These are phyloP conservation scores for Cytospora chrysosperma DNA, from an alignment of 2,329 filamentous ascomycete species.

Conservation along the genomic window DNA sequence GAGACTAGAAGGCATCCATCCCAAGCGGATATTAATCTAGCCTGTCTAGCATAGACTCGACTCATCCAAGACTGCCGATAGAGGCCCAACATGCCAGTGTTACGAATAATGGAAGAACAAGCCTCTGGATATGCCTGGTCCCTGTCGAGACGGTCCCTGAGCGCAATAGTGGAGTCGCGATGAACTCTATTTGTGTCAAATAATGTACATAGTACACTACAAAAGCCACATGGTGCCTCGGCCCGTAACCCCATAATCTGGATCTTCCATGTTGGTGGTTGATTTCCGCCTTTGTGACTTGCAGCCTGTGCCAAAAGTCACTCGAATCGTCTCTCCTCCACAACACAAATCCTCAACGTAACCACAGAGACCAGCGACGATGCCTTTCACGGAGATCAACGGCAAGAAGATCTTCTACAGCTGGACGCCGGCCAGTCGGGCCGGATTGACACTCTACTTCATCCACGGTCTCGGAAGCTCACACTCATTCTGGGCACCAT, in stretches of 20 bases:
- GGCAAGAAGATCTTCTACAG: slow-evolving; percentile 24
- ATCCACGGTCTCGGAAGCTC: slow-evolving; percentile 23
- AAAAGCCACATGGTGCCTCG: slow-evolving; percentile 5
- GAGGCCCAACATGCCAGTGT: too few species aligned
- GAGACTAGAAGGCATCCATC: neutral
- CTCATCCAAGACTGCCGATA: too few species aligned
- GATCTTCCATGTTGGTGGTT: neutral
- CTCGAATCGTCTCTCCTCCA: neutral
- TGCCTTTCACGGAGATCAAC: slow-evolving; percentile 23
- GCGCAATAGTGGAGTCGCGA: neutral
- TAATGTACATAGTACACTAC: too few species aligned
- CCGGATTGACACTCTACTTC: slow-evolving; percentile 22
- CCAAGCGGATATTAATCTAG: neutral
- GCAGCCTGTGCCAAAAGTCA: neutral
- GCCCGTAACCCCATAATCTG: neutral
- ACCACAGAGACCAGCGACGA: neutral
- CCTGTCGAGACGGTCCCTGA: slow-evolving; percentile 11
- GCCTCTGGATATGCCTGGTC: neutral
- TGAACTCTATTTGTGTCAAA: neutral
- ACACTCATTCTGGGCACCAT: slow-evolving; percentile 23
- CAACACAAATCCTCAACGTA: neutral
- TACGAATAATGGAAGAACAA: neutral
- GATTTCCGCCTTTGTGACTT: neutral
- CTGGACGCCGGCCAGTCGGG: slow-evolving; percentile 21
- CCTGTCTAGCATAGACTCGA: neutral